These are phyloP conservation scores for Russula brevipes DNA, from an alignment of 768 basidiomycete species.

Conservation along the genomic window DNA sequence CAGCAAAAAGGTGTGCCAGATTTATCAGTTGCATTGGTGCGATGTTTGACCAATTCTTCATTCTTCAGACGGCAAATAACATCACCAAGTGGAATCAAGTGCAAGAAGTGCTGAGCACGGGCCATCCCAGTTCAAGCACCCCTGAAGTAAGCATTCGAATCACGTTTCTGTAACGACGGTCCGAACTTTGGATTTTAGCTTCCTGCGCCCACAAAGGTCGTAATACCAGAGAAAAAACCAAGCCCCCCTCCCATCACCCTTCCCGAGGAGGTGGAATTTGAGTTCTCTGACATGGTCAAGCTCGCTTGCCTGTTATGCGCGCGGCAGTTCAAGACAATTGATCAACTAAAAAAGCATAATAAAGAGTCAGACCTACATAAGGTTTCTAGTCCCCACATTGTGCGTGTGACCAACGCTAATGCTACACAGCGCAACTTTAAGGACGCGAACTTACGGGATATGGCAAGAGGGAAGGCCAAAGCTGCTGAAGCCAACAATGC, in stretches of 20 bases:
- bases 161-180: not conserved
- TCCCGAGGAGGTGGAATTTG: slow-evolving; percentile 59
- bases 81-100: slow-evolving; percentile 98
- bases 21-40: not conserved
- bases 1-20: slow-evolving; percentile 66
- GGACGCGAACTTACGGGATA: slow-evolving; percentile 64
- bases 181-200: slow-evolving; percentile 15
- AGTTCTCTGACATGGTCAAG: slow-evolving; percentile 71
- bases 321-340: slow-evolving; percentile 84
- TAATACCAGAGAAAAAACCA: slow-evolving; percentile 16
- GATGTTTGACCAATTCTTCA: not conserved
- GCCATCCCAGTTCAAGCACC: slow-evolving; percentile 20
- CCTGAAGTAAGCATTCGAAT: slow-evolving; percentile 12
- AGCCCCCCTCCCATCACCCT: slow-evolving; percentile 36
- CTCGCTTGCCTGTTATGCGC: slow-evolving; percentile 88
- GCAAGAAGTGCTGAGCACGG: slow-evolving; percentile 68
- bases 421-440: slow-evolving; percentile 74
- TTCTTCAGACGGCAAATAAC: slow-evolving; percentile 68
- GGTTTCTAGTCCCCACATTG: slow-evolving; percentile 40
- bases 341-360: slow-evolving; percentile 84
- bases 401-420: not conserved
- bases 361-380: slow-evolving; percentile 95
- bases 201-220: slow-evolving; percentile 5
- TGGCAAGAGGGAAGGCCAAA: slow-evolving; percentile 62
- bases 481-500: slow-evolving; percentile 32